Conservation (phyloP, 345 rosid genomes). For the Melaleuca alternifolia region DNA sequence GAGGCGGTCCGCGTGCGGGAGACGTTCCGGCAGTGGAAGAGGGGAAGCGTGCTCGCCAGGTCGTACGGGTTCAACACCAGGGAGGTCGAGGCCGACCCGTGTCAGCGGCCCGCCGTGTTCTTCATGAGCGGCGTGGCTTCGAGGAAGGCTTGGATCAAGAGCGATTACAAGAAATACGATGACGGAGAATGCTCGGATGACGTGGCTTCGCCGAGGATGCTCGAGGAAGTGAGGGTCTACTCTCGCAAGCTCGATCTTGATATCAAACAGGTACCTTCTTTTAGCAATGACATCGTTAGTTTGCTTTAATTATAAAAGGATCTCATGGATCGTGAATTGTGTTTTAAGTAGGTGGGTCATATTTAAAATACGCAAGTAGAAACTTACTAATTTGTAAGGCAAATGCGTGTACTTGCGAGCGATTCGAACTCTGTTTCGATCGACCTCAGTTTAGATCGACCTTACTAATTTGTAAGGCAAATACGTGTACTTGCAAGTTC, state of each 20-base stretch:
- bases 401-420: background rate
- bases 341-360: background rate
- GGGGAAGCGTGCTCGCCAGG: conserved; percentile 11
- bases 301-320: background rate
- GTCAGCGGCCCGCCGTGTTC: conserved; percentile 60
- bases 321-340: background rate
- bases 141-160: conserved; percentile 12
- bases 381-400: background rate
- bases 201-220: conserved; percentile 40
- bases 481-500: background rate
- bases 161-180: conserved; percentile 34
- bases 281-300: background rate
- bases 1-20: conserved; percentile 41
- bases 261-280: conserved; percentile 11
- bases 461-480: background rate
- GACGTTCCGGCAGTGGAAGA: conserved; percentile 64
- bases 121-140: conserved; percentile 34
- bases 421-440: background rate
- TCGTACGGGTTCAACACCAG: conserved; percentile 53
- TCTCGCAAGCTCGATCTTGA: conserved; percentile 43
- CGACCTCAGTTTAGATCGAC: no score
- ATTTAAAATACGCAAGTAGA: background rate
- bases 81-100: conserved; percentile 39
- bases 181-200: conserved; percentile 35
- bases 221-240: conserved; percentile 55